These are phyloP conservation scores for Alternaria arbusti DNA, from an alignment of 2,329 filamentous ascomycete genomes.

Conservation along the genomic window DNA sequence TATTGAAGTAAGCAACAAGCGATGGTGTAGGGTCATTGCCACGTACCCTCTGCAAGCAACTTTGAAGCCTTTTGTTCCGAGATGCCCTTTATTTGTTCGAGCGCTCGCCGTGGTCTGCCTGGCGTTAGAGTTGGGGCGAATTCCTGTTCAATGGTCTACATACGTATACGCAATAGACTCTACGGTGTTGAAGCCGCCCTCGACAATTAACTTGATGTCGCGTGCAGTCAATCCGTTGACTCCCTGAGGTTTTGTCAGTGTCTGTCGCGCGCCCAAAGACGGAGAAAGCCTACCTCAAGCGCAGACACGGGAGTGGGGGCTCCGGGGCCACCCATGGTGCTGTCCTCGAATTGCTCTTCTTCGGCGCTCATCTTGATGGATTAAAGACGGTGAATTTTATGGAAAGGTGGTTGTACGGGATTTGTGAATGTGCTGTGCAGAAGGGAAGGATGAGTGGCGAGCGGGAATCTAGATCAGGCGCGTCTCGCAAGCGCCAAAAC, in stretches of 20 bases:
- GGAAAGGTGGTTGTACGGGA: not conserved
- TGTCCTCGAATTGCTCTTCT: constrained; percentile 69
- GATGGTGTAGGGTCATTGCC: no score
- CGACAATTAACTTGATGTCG: constrained; percentile 90
- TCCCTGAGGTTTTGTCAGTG: constrained; percentile 64
- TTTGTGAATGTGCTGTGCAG: constrained; percentile 4
- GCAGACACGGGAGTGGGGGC: constrained; percentile 89
- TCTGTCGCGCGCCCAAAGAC: no score
- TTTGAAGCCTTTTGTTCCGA: constrained; percentile 96
- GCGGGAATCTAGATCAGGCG: constrained; percentile 6
- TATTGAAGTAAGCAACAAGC: constrained; percentile 45
- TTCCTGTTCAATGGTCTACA: constrained; percentile 25
- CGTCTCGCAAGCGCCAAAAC: constrained; percentile 28
- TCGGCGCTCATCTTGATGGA: constrained; percentile 55
- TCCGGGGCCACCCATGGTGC: constrained; percentile 78
- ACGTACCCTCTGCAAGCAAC: constrained; percentile 81
- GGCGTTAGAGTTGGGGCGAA: constrained; percentile 26
- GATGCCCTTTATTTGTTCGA: constrained; percentile 97
- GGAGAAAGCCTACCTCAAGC: constrained; percentile 72
- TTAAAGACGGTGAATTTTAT: not conserved
- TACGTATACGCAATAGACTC: constrained; percentile 95
- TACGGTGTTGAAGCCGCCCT: constrained; percentile 93
- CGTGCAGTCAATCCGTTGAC: constrained; percentile 88
- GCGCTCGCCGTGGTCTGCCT: constrained; percentile 68
- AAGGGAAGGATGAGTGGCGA: constrained; percentile 19